phyloP scores from a whole-genome alignment of 2,329 filamentous ascomycete genomes.

The Claviceps sp. region DNA sequence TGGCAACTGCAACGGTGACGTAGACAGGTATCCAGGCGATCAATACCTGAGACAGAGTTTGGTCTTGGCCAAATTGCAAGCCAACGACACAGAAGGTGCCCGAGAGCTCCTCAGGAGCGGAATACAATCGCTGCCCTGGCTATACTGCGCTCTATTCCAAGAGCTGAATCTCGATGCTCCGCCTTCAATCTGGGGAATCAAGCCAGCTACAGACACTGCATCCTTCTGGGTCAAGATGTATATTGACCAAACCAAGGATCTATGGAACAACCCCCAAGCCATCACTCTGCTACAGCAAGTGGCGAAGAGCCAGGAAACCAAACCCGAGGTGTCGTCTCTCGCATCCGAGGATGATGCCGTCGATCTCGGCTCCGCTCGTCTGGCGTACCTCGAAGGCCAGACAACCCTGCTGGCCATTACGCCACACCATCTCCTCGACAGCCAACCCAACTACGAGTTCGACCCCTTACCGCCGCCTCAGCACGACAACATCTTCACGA shows the following conservation, averaged over 20 bases:
- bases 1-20: slow-evolving; percentile 7
- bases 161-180: slow-evolving; percentile 69
- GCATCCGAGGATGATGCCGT: slow-evolving; percentile 25
- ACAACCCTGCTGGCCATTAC: slow-evolving; percentile 57
- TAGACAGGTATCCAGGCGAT: slow-evolving; percentile 26
- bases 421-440: slow-evolving; percentile 49
- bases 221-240: slow-evolving; percentile 65
- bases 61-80: slow-evolving; percentile 61
- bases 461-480: slow-evolving; percentile 67
- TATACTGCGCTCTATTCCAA: slow-evolving; percentile 68
- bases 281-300: slow-evolving; percentile 56
- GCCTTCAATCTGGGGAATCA: slow-evolving; percentile 68
- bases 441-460: slow-evolving; percentile 58
- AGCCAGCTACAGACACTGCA: slow-evolving; percentile 46
- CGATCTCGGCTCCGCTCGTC: slow-evolving; percentile 48
- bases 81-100: slow-evolving; percentile 52
- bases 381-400: slow-evolving; percentile 66
- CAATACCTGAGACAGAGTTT: slow-evolving; percentile 65
- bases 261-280: slow-evolving; percentile 73
- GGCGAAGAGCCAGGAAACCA: slow-evolving; percentile 38
- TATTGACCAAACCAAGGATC: slow-evolving; percentile 59
- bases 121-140: slow-evolving; percentile 68
- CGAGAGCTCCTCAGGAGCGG: slow-evolving; percentile 51
- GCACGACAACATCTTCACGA: slow-evolving; percentile 37
- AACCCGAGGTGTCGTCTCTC: slow-evolving; percentile 26